phyloP scores from a whole-genome alignment of 257 asterid species.

The Paulownia fortunei region DNA sequence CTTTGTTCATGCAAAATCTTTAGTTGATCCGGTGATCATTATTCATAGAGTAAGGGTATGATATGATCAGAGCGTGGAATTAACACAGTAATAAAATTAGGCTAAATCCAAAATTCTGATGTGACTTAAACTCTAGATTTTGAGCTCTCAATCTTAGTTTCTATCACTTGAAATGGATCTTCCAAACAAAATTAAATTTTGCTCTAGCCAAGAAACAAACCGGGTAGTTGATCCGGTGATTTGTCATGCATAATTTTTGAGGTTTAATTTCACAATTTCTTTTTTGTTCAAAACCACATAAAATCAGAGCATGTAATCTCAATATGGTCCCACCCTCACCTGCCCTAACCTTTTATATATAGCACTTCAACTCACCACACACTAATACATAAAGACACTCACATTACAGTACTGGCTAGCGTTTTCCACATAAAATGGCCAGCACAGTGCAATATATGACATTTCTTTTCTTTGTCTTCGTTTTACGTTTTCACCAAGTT shows the following conservation, averaged over 20 bases:
- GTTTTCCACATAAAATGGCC: conserved; percentile 27
- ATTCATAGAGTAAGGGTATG: too few relatives aligned
- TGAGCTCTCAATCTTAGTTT: too few relatives aligned
- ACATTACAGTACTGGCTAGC: background rate
- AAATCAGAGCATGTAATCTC: background rate
- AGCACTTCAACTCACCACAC: conserved; percentile 28
- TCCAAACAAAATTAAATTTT: too few relatives aligned
- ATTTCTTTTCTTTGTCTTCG: conserved; percentile 4
- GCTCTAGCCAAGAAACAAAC: too few relatives aligned
- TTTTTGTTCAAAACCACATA: background rate
- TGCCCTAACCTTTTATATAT: conserved; percentile 36
- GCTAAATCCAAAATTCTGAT: too few relatives aligned
- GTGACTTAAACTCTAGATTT: too few relatives aligned
- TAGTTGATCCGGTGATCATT: too few relatives aligned
- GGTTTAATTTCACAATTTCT: too few relatives aligned
- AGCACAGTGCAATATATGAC: conserved; percentile 3
- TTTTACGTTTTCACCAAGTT: conserved; percentile 19
- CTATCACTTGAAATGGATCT: too few relatives aligned
- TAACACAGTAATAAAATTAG: too few relatives aligned
- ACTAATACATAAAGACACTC: background rate
- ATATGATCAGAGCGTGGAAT: too few relatives aligned
- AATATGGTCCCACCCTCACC: conserved; percentile 27
- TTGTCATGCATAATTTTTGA: background rate
- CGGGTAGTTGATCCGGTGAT: conserved; percentile 5
- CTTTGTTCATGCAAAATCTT: background rate